These are phyloP conservation scores for Xylaria multiplex DNA, from an alignment of 2,329 filamentous ascomycete genomes.

Conservation along the genomic window DNA sequence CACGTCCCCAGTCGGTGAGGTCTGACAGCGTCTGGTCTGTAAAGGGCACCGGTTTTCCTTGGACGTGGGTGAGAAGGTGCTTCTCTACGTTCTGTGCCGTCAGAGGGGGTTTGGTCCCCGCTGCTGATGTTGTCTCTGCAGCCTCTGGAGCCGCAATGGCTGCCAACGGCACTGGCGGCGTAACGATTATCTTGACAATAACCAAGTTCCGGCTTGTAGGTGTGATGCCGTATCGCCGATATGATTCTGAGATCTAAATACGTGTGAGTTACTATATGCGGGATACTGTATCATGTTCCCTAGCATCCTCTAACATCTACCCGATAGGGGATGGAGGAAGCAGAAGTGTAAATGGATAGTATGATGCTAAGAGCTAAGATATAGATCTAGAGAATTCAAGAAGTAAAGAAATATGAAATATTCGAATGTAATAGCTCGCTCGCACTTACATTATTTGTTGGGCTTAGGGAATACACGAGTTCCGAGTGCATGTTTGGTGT, in stretches of 20 bases:
- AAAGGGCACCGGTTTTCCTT: constrained; percentile 69
- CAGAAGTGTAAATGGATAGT: neutral
- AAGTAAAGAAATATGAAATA: too few species aligned
- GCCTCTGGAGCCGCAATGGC: neutral
- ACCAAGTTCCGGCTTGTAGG: constrained; percentile 77
- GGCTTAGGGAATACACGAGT: constrained; percentile 81
- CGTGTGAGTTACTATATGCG: neutral
- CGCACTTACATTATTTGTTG: constrained; percentile 78
- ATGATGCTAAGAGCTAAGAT: neutral
- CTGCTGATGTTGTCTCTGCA: neutral
- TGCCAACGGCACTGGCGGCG: constrained; percentile 43
- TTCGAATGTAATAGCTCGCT: neutral
- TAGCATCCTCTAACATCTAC: neutral
- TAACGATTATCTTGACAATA: constrained; percentile 78
- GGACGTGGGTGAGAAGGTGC: constrained; percentile 70
- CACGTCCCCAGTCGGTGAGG: constrained; percentile 72
- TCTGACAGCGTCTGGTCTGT: constrained; percentile 69
- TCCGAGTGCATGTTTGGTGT: constrained; percentile 91
- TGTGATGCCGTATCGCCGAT: constrained; percentile 85
- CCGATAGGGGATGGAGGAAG: neutral
- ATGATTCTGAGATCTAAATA: constrained; percentile 85
- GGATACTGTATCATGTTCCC: neutral
- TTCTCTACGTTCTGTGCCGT: constrained; percentile 58
- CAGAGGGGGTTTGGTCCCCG: constrained; percentile 16
- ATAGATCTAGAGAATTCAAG: neutral